Base-by-base conservation (phyloP, 2,329 filamentous ascomycete species). In the Periconia sp. region DNA sequence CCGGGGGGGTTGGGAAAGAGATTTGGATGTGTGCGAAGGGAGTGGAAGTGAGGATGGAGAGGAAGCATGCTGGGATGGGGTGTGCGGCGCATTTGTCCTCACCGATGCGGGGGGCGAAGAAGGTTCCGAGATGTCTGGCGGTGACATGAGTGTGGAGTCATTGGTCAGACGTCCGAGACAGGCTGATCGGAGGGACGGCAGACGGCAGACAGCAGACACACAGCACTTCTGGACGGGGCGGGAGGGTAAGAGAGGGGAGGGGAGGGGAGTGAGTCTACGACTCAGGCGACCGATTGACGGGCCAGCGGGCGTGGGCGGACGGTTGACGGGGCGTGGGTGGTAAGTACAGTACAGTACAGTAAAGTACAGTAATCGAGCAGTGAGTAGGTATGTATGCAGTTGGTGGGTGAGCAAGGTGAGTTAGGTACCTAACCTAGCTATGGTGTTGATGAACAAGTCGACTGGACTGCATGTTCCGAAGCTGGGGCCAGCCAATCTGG, bases 101-200 rank as follows among this genome's bases (percentile, higher is more conserved):
- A 75, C 69, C 69, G 70, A 65, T 69, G 71, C 61, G 66, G 71
- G 61, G 67, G 71, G 67, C 64, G 72, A 74, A 70, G 68, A 64
- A 66, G 70, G 71, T 71, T 62, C 61, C 64, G 69, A 65, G 62
- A 65, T 70, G 67, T 69, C 58, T 61, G 67, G 67, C 62, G 66
- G 61, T 66, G 74, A 76, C 74, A 76, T 76, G 72, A 70, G 71
- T 37, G 33, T 37, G 66, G 61, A 66, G 69, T 75, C 73, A 76
- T 76, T 75, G 73, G 72, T 74, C 68, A 70, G 66, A 60, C 64
- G 64, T 65, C n/a, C 61, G 54, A 60, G 33, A 49, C 42, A 49
- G 56, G 59, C 60, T 60, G 55, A 54, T 11, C 11, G 58, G n/a
- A 40, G 43, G 55, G 40, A 44, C 53, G 50, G 57, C 59, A 57